Base-by-base conservation (phyloP, 352 stramenopile genomes). In the Phytophthora citrophthora region DNA sequence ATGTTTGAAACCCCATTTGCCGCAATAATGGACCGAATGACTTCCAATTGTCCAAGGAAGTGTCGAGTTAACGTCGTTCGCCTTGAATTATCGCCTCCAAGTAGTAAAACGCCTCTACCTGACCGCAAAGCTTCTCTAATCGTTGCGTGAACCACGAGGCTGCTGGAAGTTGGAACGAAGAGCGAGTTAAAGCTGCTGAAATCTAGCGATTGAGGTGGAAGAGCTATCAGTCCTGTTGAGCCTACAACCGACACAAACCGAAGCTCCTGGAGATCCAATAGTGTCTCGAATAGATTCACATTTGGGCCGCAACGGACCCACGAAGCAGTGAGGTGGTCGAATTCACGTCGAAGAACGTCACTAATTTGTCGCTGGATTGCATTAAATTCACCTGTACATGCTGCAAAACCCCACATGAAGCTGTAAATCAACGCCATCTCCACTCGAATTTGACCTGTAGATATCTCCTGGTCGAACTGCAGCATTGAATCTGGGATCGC, bases 391-490 rank as follows among this genome's bases (percentile, higher is more conserved):
- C 51, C 63, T 1, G 60, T 64, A 40, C 65, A 72, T 4, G 65
- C 48, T 24, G 69, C 64, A 56, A 81, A 83, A 2, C 77, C 77
- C 81, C 83, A 90, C 10, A 90, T 32, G 5, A 90, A 47, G 11
- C 79, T 75, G 38, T 85, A 88, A 2, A 83, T 36, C 2, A 83
- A 53, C 2, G 66, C 64, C 77, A 90, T 81, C n/a, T 85, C 73
- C 4, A 92, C 72, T 0, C 77, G 75, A 9, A 76, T 63, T 23
- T 72, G 32, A 2, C 29, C 16, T 41, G 5, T 12, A 2, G 11
- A 24, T n/a, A 34, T 34, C 29, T 34, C 29, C 9, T 13, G 29
- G 3, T 34, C 8, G 9, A 34, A 34, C 8, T 13, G 29, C 29
- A 34, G 29, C 29, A 34, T 34, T 3, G 29, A 34, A 12, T 34